Evolutionary conservation across 768 basidiomycete species (phyloP).

Genomic region (Lanmaoa rubissima): DNA sequence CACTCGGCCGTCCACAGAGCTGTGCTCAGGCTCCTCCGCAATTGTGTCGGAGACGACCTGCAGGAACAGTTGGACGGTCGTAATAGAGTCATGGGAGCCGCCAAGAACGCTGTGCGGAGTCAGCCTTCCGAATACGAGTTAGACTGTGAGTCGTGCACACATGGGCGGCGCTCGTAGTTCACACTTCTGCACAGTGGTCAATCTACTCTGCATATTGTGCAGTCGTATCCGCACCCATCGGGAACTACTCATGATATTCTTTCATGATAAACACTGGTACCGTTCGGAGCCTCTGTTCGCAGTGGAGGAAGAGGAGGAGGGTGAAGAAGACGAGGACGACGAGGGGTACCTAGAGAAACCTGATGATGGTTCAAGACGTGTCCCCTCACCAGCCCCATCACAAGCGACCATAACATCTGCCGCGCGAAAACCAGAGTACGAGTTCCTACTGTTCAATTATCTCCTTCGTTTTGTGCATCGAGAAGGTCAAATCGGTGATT

Average conservation of each 20-base stretch:
- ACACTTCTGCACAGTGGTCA: constrained; percentile 63
- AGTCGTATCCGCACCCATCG: constrained; percentile 87
- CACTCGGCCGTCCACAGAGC: constrained; percentile 90
- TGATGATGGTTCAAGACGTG: constrained; percentile 18
- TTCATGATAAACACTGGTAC: constrained; percentile 91
- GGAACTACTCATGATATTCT: constrained; percentile 94
- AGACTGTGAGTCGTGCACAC: constrained; percentile 59
- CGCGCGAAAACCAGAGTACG: constrained; percentile 79
- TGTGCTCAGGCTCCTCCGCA: constrained; percentile 77
- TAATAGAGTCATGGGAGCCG: constrained; percentile 79
- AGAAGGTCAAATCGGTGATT: constrained; percentile 91
- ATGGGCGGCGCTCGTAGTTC: background rate
- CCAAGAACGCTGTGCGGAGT: constrained; percentile 60
- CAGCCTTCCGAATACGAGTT: constrained; percentile 88
- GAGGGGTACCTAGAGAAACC: constrained; percentile 12
- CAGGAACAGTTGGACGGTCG: constrained; percentile 84
- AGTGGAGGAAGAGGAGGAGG: constrained; percentile 75
- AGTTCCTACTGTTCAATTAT: constrained; percentile 94
- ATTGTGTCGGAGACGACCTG: constrained; percentile 89
- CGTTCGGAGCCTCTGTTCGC: constrained; percentile 71
- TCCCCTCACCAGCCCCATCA: constrained; percentile 61
- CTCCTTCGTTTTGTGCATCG: constrained; percentile 93
- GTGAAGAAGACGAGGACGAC: constrained; percentile 48
- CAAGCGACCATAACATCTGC: constrained; percentile 55
- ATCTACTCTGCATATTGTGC: constrained; percentile 88